Conservation (phyloP, 441 rosid species). For the Sinapis alba region DNA sequence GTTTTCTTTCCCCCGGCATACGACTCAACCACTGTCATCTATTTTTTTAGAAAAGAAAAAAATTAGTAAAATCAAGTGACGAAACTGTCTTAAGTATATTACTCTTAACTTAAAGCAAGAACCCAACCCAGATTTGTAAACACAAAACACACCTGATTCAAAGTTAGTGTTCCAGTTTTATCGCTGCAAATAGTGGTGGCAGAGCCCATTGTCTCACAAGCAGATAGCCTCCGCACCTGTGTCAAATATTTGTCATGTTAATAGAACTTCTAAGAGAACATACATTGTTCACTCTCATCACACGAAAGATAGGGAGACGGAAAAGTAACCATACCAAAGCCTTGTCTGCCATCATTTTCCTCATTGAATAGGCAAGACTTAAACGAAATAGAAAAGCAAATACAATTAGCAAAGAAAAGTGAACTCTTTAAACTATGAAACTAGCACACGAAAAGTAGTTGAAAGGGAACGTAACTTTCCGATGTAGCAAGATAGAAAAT, state of each 20-base stretch:
- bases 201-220: slow-evolving; percentile 99
- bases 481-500: slow-evolving; percentile 14
- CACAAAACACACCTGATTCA: slow-evolving; percentile 67
- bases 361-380: slow-evolving; percentile 99
- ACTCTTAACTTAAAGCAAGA: background rate
- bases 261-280: background rate
- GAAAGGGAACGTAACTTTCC: background rate
- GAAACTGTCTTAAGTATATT: background rate
- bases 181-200: slow-evolving; percentile 99
- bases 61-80: background rate
- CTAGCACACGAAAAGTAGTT: background rate
- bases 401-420: slow-evolving; percentile 16
- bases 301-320: background rate
- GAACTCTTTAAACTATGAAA: background rate
- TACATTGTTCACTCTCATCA: background rate
- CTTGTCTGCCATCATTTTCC: slow-evolving; percentile 99
- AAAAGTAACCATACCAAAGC: slow-evolving; percentile 71
- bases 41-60: background rate
- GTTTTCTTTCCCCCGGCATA: slow-evolving; percentile 72
- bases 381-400: slow-evolving; percentile 2
- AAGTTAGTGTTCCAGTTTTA: slow-evolving; percentile 94
- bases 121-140: slow-evolving; percentile 5
- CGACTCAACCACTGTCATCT: slow-evolving; percentile 94
- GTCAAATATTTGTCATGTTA: slow-evolving; percentile 25
- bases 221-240: slow-evolving; percentile 97